Percentiles rank a stretch among this genome's conserved stretches.
Evolutionary conservation across 257 asterid genomes (phyloP).

Genomic region (Jacaranda mimosifolia): DNA sequence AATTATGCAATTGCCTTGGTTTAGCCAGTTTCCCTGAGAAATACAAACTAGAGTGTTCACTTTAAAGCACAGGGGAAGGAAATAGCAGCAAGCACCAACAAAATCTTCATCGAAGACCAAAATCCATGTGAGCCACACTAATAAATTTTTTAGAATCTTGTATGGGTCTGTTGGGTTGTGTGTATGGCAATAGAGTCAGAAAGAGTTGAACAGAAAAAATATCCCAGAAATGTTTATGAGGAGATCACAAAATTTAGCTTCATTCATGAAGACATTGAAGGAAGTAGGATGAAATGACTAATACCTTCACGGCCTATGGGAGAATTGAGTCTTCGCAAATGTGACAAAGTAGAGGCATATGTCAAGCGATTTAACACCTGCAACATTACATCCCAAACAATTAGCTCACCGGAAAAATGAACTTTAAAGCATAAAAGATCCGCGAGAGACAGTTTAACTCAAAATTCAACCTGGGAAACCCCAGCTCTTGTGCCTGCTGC

Average conservation of each 20-base stretch:
- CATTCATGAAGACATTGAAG: constrained; percentile 10
- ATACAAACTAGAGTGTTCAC: constrained; percentile 23
- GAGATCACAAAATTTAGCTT: not conserved
- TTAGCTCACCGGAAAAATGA: constrained; percentile 23
- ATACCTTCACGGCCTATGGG: constrained; percentile 99
- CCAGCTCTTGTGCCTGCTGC: constrained; percentile 99
- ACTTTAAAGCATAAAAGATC: constrained; percentile 12
- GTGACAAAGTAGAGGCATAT: constrained; percentile 96
- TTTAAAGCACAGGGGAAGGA: not conserved
- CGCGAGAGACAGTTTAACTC: not conserved
- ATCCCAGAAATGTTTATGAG: constrained; percentile 3
- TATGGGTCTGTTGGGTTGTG: not conserved
- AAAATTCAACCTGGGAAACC: constrained; percentile 85
- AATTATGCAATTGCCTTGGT: constrained; percentile 97
- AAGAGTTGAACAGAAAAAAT: not conserved
- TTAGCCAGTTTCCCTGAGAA: constrained; percentile 90
- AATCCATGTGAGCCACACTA: constrained; percentile 4
- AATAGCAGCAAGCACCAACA: constrained; percentile 14
- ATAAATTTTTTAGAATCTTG: not conserved
- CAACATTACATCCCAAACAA: constrained; percentile 29
- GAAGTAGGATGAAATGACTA: not conserved
- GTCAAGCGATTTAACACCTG: constrained; percentile 99
- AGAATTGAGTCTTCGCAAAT: constrained; percentile 91
- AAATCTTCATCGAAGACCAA: not conserved
- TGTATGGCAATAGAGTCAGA: not conserved